These are phyloP conservation scores for Coniferiporia sulphurascens DNA, from an alignment of 1,284 basidiomycete species.

Conservation along the genomic window DNA sequence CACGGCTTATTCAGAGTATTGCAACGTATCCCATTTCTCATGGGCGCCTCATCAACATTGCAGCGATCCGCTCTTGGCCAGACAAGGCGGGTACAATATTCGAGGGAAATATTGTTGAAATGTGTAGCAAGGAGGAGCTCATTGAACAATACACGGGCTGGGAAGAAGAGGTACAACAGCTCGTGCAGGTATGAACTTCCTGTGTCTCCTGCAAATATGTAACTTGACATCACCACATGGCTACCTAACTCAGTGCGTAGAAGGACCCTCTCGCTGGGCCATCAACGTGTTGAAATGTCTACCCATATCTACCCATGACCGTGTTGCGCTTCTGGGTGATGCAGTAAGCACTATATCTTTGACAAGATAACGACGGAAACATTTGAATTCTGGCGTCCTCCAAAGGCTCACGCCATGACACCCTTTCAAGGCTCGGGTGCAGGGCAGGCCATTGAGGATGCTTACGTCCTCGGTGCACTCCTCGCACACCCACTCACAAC, in stretches of 20 bases:
- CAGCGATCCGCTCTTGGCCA: constrained; percentile 11
- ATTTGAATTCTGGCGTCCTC: neutral
- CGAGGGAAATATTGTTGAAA: neutral
- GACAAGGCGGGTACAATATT: constrained; percentile 10
- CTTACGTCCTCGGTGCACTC: constrained; percentile 31
- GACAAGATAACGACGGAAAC: neutral
- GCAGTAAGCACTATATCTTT: constrained; percentile 10
- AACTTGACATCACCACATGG: neutral
- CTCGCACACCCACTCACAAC: constrained; percentile 28
- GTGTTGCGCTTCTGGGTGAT: constrained; percentile 20
- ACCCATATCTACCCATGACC: constrained; percentile 10
- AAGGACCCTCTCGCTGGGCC: constrained; percentile 18
- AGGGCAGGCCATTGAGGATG: constrained; percentile 27
- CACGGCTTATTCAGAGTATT: constrained; percentile 4
- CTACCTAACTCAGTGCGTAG: constrained; percentile 12
- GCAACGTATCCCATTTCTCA: constrained; percentile 11
- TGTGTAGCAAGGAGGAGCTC: constrained; percentile 1
- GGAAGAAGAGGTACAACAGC: constrained; percentile 18
- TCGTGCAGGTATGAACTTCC: constrained; percentile 11
- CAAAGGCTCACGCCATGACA: constrained; percentile 21
- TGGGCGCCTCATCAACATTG: constrained; percentile 14
- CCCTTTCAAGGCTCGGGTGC: constrained; percentile 20
- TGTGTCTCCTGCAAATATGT: neutral
- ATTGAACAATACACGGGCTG: constrained; percentile 9
- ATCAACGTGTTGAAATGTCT: constrained; percentile 14